Conservation (phyloP, 352 stramenopile species). For the Globisporangium barbulae region DNA sequence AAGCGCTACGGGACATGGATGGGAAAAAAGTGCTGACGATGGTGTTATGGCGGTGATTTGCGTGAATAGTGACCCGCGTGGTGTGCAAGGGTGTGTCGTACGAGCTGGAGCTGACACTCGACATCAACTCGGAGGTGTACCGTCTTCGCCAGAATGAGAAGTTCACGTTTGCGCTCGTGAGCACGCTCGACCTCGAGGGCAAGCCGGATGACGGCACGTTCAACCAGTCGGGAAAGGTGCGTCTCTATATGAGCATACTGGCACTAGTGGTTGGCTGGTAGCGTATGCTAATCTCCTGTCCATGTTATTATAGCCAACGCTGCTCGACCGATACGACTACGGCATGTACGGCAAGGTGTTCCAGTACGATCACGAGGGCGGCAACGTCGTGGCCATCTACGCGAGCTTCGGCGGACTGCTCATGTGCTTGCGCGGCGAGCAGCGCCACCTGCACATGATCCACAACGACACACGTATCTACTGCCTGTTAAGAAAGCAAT, state of each 20-base stretch:
- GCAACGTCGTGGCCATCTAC: constrained; percentile 92
- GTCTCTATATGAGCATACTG: neutral
- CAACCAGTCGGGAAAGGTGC: constrained; percentile 88
- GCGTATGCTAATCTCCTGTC: neutral
- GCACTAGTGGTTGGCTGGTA: neutral
- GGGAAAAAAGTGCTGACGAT: constrained; percentile 13
- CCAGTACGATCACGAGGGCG: constrained; percentile 95
- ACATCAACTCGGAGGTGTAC: constrained; percentile 99
- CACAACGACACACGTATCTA: constrained; percentile 97
- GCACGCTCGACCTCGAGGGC: constrained; percentile 95
- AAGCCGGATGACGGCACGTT: constrained; percentile 94
- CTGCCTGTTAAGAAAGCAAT: constrained; percentile 88
- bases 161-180: constrained; percentile 95
- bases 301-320: constrained; percentile 52
- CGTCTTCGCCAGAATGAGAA: constrained; percentile 94
- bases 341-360: constrained; percentile 99
- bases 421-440: constrained; percentile 96
- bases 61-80: constrained; percentile 89
- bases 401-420: constrained; percentile 96
- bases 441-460: constrained; percentile 96
- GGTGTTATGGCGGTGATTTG: neutral
- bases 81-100: constrained; percentile 96
- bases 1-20: neutral
- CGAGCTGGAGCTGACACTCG: constrained; percentile 96
- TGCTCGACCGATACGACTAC: constrained; percentile 98